phyloP scores from a whole-genome alignment of 371 early-diverging fungal species.

The Circinella minor region DNA sequence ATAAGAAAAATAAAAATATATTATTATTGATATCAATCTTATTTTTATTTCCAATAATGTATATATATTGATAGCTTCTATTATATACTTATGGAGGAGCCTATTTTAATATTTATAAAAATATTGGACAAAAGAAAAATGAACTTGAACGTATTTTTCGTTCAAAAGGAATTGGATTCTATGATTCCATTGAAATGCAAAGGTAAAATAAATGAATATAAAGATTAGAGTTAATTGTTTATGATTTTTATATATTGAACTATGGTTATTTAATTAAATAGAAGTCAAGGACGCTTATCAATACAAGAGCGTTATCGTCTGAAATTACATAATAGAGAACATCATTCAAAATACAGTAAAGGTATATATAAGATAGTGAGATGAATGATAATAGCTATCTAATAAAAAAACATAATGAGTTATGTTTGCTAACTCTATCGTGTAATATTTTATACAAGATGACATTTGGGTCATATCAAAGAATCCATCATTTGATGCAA shows the following conservation, averaged over 20 bases:
- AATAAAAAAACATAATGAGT: too few species aligned
- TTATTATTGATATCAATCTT: too few species aligned
- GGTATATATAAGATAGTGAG: slow-evolving; percentile 21
- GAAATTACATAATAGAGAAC: slow-evolving; percentile 44
- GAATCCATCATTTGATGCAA: slow-evolving; percentile 48
- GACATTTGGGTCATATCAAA: slow-evolving; percentile 74
- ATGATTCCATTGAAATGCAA: slow-evolving; percentile 29
- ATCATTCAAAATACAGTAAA: slow-evolving; percentile 56
- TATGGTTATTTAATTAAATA: slow-evolving; percentile 6
- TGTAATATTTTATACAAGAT: slow-evolving; percentile 35
- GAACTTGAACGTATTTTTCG: slow-evolving; percentile 39
- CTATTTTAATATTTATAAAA: slow-evolving; percentile 34
- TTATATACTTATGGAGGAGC: slow-evolving; percentile 36
- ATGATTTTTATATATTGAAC: too few species aligned
- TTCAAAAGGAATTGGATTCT: slow-evolving; percentile 44
- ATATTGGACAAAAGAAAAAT: slow-evolving; percentile 23
- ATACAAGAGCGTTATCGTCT: slow-evolving; percentile 20
- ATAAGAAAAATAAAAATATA: not conserved
- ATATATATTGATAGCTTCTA: slow-evolving; percentile 31
- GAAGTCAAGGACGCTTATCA: not conserved
- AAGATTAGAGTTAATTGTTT: too few species aligned
- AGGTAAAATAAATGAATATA: slow-evolving; percentile 12
- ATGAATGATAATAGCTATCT: not conserved
- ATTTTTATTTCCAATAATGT: too few species aligned
- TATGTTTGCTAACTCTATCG: not conserved